Base-by-base conservation (phyloP, 1,284 basidiomycete genomes). In the Wallemia mellicola region DNA sequence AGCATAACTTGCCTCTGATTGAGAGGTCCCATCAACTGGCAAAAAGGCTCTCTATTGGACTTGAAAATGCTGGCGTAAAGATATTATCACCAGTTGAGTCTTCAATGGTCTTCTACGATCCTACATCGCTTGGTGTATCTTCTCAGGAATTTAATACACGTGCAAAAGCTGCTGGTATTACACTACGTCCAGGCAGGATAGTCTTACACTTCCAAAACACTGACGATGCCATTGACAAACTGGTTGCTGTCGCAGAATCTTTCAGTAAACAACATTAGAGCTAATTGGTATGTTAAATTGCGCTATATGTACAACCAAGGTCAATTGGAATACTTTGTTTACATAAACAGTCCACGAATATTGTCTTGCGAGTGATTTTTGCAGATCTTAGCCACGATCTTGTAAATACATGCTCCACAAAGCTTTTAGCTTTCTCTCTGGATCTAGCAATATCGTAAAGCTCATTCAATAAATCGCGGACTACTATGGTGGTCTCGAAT, bases 131-230 rank as follows among this genome's bases (percentile, higher is more conserved):
- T 58, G 86, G 85, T 5, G 70, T 85, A 27, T 72, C 72, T 22
- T 80, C 80, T 63, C 71, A 73, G 33, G 63, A 66, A 30, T 76
- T 91, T 61, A 75, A 76, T 24, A 75, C 78, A 56, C 73, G 79
- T 27, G 80, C 79, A 0, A 74, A 69, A 28, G 69, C 73, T 1
- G 73, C 79, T 3, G 73, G 80, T 11, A 76, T 96, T 63, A 73
- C 73, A 54, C 71, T 91, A 54, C 76, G 77, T 28, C 80, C 81
- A 28, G 80, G 82, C 27, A 77, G 92, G 17, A 73, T 89, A 24
- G 84, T 94, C 3, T 69, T 92, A 1, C 91, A 95, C 70, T 79
- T 91, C 63, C 91, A 96, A 70, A 87, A 82, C 1, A 76, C 78
- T 9, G 30, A 32, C 30, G 30, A 7, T 7, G 30, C 30, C 19